These are phyloP conservation scores for Stagonosporopsis rhizophila DNA, from an alignment of 2,329 filamentous ascomycete species.

Conservation along the genomic window DNA sequence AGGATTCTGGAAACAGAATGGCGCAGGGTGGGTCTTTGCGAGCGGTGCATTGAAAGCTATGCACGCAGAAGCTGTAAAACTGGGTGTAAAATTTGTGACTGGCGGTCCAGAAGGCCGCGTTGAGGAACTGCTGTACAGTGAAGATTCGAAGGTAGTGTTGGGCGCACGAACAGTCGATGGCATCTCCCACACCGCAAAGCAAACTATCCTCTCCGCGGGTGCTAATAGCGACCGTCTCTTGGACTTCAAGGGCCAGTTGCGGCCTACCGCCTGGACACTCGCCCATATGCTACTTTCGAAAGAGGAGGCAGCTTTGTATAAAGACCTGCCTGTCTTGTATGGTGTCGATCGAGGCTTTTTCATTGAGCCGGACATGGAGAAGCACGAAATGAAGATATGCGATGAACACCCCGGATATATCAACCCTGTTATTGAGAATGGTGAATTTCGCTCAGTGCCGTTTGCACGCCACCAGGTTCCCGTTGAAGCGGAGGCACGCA, in stretches of 20 bases:
- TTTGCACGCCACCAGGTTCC: slow-evolving; percentile 57
- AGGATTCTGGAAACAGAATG: slow-evolving; percentile 55
- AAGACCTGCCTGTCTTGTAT: slow-evolving; percentile 58
- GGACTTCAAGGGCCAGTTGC: slow-evolving; percentile 60
- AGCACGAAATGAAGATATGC: slow-evolving; percentile 58
- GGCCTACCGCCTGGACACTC: slow-evolving; percentile 63
- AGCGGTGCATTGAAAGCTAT: slow-evolving; percentile 57
- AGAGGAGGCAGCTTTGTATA: slow-evolving; percentile 56
- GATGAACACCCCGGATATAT: slow-evolving; percentile 66
- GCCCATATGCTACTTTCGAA: slow-evolving; percentile 59
- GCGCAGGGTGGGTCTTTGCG: slow-evolving; percentile 64
- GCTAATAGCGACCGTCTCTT: slow-evolving; percentile 57
- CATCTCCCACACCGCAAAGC: slow-evolving; percentile 50
- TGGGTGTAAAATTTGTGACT: slow-evolving; percentile 59
- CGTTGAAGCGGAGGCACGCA: slow-evolving; percentile 54
- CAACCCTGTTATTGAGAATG: slow-evolving; percentile 51
- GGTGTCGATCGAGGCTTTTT: slow-evolving; percentile 60
- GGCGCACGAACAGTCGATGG: slow-evolving; percentile 57
- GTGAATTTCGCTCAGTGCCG: slow-evolving; percentile 47
- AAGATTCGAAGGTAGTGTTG: slow-evolving; percentile 42
- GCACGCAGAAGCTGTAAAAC: slow-evolving; percentile 52
- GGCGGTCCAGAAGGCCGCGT: slow-evolving; percentile 51
- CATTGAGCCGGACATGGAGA: slow-evolving; percentile 57
- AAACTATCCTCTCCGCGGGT: slow-evolving; percentile 59
- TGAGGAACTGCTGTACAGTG: slow-evolving; percentile 44